Evolutionary conservation across 139 green algal genomes (phyloP).

Genomic region (Zygnema cylindricum): DNA sequence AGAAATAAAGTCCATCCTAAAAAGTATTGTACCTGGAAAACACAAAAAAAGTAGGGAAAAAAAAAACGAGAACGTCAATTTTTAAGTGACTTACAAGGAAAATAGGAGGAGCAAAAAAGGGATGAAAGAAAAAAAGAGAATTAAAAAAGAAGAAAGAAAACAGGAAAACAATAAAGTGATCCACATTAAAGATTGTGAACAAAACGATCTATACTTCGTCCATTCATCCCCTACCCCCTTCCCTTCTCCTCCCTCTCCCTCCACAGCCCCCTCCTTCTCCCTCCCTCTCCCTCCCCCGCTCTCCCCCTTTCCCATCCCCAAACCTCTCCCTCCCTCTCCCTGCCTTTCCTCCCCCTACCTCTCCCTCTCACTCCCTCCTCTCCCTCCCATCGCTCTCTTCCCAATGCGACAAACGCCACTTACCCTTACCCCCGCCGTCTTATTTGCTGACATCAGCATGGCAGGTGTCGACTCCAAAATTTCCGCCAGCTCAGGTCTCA

Average conservation of each 20-base stretch:
- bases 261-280: no score
- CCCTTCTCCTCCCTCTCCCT: no score
- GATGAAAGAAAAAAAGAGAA: neutral
- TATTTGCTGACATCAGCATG: neutral
- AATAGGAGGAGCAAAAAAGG: neutral
- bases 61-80: neutral
- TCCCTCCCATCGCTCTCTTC: neutral
- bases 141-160: neutral
- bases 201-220: neutral
- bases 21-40: conserved; percentile 39
- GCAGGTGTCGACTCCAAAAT: neutral
- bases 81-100: neutral
- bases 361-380: no score
- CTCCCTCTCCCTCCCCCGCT: no score
- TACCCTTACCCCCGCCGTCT: neutral
- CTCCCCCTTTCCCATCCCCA: no score
- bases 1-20: conserved; percentile 41
- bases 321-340: no score
- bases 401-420: neutral
- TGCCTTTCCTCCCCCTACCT: no score
- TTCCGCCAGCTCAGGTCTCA: neutral
- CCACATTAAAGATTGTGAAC: neutral
- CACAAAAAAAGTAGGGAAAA: conserved; percentile 4
- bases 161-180: neutral
- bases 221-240: no score